phyloP scores from a whole-genome alignment of 2,329 filamentous ascomycete species.

The Thelonectria olida region DNA sequence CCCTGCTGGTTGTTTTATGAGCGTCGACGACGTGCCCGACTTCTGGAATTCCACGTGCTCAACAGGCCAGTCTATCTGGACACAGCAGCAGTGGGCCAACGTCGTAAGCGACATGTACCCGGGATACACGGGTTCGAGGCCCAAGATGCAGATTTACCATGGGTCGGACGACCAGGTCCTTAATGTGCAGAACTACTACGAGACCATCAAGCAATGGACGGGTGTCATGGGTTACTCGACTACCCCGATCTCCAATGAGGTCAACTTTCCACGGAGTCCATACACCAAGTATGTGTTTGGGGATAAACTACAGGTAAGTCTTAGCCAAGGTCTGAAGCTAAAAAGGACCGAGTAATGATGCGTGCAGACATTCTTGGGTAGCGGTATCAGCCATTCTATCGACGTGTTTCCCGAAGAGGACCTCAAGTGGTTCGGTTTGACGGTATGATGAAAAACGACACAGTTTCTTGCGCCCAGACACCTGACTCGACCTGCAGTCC shows the following conservation, averaged over 20 bases:
- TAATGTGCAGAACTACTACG: slow-evolving; percentile 63
- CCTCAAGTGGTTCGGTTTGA: slow-evolving; percentile 30
- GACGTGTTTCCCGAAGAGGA: slow-evolving; percentile 31
- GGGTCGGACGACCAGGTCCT: slow-evolving; percentile 61
- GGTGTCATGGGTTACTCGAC: slow-evolving; percentile 56
- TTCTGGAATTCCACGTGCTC: slow-evolving; percentile 66
- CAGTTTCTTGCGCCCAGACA: too few relatives aligned
- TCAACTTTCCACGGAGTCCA: slow-evolving; percentile 47
- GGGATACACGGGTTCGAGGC: slow-evolving; percentile 57
- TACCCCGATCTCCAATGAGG: slow-evolving; percentile 40
- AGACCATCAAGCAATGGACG: slow-evolving; percentile 66
- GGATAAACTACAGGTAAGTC: slow-evolving; percentile 35
- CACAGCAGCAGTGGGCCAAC: slow-evolving; percentile 52
- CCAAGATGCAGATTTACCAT: slow-evolving; percentile 69
- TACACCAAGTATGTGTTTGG: slow-evolving; percentile 53
- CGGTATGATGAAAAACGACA: not conserved
- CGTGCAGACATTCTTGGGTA: slow-evolving; percentile 26
- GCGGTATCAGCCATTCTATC: slow-evolving; percentile 29
- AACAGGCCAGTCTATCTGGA: slow-evolving; percentile 56
- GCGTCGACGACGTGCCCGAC: slow-evolving; percentile 50
- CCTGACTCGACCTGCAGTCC: not conserved
- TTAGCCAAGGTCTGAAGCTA: not conserved
- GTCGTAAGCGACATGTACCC: slow-evolving; percentile 58
- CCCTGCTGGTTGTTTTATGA: slow-evolving; percentile 63
- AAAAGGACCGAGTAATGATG: not conserved